These are phyloP conservation scores for Naganishia randhawae DNA, from an alignment of 768 basidiomycete species.

Conservation along the genomic window DNA sequence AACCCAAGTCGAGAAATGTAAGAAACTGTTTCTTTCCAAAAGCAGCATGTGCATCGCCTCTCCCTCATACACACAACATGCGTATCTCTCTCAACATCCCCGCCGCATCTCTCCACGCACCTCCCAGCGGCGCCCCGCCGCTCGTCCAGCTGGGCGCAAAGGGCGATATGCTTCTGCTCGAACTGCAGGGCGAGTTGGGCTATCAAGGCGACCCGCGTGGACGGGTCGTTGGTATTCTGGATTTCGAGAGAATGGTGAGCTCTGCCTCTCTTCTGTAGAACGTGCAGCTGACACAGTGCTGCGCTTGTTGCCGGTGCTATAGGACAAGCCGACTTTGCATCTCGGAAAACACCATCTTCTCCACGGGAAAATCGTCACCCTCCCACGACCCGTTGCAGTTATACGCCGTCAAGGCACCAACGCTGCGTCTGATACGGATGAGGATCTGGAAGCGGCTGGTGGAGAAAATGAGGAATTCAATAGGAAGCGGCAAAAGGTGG, in stretches of 20 bases:
- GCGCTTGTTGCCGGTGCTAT: background rate
- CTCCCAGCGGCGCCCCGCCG: conserved; percentile 6
- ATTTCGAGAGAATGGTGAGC: conserved; percentile 56
- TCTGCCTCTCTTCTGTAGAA: background rate
- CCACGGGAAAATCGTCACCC: conserved; percentile 72
- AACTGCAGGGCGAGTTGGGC: conserved; percentile 78
- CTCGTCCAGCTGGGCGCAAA: conserved; percentile 21
- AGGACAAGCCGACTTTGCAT: conserved; percentile 73
- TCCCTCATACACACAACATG: background rate
- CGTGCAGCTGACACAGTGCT: conserved; percentile 8
- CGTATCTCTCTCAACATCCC: conserved; percentile 13
- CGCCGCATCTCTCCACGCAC: conserved; percentile 2
- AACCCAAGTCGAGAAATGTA: no score
- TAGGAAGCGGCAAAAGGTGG: conserved; percentile 3
- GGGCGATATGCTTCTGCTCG: conserved; percentile 75
- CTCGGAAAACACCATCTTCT: conserved; percentile 81
- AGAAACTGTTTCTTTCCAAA: no score
- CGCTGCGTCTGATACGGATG: conserved; percentile 7
- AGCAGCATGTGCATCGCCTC: no score
- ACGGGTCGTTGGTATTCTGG: conserved; percentile 72
- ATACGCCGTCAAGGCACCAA: conserved; percentile 51
- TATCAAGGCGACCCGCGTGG: conserved; percentile 66
- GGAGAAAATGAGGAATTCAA: conserved; percentile 31
- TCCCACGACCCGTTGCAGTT: conserved; percentile 78
- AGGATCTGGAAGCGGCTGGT: conserved; percentile 32